Base-by-base conservation (phyloP, 768 basidiomycete genomes). In the Xerocomellus amylosporus region DNA sequence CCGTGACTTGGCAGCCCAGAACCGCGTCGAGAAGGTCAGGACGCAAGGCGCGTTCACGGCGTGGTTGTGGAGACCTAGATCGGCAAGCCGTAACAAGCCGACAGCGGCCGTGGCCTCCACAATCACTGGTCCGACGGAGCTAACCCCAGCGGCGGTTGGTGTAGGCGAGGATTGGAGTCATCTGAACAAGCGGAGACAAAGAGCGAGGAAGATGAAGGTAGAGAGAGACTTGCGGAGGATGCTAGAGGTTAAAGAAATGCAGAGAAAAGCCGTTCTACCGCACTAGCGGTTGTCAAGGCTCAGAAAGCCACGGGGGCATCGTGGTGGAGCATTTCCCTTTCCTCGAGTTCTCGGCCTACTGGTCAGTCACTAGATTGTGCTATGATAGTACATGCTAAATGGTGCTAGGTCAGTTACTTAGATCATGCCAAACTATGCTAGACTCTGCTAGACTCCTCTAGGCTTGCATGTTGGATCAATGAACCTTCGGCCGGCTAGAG, bases 181-280 rank as follows among this genome's bases (percentile, higher is more conserved):
- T 64, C 67, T 87, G 53, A 88, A 77, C 67, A 79, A 72, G 60
- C 73, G 83, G 51, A 70, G 85, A 58, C 77, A 75, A 55, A 68
- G 75, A 15, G 75, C 78, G 22, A 67, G 86, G 53, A 64, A 69
- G 44, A 70, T 56, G 51, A 81, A 80, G 64, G 74, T 86, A 4
- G 62, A 67, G 53, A 67, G 67, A 46, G 79, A 81, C 37, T 64
- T 80, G 19, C 59, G 55, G 54, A 72, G 69, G 70, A 60, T 79
- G 71, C 66, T 67, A 50, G 70, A 67, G 39, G 52, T 76, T 36
- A 65, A 74, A 47, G 56, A 55, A 8, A 66, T 67, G 48, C 58
- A 64, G 51, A 44, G 41, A 28, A 56, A 48, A 36, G 51, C 48
- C 3, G 41, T 26, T 5, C 22, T 14, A 12, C 26, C 19, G 22